phyloP scores from a whole-genome alignment of 495 filamentous ascomycete species.

The Hypoxylon perforatum region DNA sequence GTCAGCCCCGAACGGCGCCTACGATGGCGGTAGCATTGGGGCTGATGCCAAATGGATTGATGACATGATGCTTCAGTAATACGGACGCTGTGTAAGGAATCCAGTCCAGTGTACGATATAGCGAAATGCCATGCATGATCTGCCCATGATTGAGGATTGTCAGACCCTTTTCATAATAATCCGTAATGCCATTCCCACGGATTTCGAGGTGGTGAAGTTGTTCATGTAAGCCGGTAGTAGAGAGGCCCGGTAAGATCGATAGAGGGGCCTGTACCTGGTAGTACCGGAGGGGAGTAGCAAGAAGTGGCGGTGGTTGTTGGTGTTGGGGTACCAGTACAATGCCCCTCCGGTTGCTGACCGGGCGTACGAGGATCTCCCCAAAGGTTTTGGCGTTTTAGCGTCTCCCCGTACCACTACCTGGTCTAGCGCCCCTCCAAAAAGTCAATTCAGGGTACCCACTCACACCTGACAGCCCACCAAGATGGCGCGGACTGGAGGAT shows the following conservation, averaged over 20 bases:
- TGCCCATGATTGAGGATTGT: too few species aligned
- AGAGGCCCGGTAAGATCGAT: not conserved
- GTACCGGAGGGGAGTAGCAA: not conserved
- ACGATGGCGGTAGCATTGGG: not conserved
- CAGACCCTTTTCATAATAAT: too few species aligned
- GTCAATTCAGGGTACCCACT: slow-evolving; percentile 35
- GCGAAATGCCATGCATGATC: not conserved
- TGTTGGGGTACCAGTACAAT: slow-evolving; percentile 43
- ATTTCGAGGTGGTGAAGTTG: not conserved
- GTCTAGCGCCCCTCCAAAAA: slow-evolving; percentile 36
- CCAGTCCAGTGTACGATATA: too few species aligned
- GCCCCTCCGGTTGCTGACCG: slow-evolving; percentile 27
- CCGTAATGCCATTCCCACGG: not conserved
- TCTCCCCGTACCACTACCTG: slow-evolving; percentile 24
- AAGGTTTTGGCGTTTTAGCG: slow-evolving; percentile 37
- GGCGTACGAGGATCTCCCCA: slow-evolving; percentile 32
- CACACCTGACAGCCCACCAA: slow-evolving; percentile 12
- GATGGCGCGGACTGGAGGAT: slow-evolving; percentile 21
- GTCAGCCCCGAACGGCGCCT: slow-evolving; percentile 22
- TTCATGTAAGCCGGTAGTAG: not conserved
- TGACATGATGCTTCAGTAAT: slow-evolving; percentile 6
- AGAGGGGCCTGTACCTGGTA: slow-evolving; percentile 15
- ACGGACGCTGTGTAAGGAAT: not conserved
- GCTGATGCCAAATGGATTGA: slow-evolving; percentile 4
- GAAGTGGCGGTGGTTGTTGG: slow-evolving; percentile 21